Evolutionary conservation across 1,139 yeast genomes (phyloP), one percentile per base, ranked within the genome.

Genomic region (Nematodospora anomalae): DNA sequence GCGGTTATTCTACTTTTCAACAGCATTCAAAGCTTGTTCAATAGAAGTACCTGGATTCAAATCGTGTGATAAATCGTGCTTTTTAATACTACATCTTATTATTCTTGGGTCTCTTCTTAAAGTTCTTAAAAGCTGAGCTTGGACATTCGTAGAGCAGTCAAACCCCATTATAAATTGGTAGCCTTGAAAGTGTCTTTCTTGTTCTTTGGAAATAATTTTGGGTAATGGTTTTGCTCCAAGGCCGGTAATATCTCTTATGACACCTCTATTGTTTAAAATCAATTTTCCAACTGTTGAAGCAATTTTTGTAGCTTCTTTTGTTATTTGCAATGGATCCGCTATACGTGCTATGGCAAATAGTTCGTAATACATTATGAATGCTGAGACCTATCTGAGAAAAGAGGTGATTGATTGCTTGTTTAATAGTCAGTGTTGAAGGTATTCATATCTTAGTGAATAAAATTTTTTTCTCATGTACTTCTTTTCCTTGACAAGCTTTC

Each of bases 141-240:
- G 97, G 7, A 87, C 97, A 35, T 83, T 80, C 10, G 90, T 75
- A 36, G 94, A 83, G 2, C 89, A 75, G 57, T 92, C 97, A 57
- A 92, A 92, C 16, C 86, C 73, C 80, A 92, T 79, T 45, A 86
- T 63, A 53, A 90, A 90, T 52, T 88, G 92, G 43, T 83, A 83
- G 2, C 97, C 97, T 57, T 87, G 90, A 58, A 87, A 86, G 59
- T 90, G 95, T 46, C 80, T 75, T 58, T 89, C 96, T 57, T 90
- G 95, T 55, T 88, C 89, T 57, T 86, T 87, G 51, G 82, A 79
- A 62, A 87, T 75, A 46, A 90, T 78, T 50, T 80, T 82, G 12
- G 97, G 97, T 40, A 92, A 74, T 26, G 81, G 81, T 44, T 78
- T 76, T 33, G 82, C 76, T 1, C 97, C 97, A 62, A 89, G 65